Base-by-base conservation (phyloP, 129 eudicot species). In the Silybum marianum region DNA sequence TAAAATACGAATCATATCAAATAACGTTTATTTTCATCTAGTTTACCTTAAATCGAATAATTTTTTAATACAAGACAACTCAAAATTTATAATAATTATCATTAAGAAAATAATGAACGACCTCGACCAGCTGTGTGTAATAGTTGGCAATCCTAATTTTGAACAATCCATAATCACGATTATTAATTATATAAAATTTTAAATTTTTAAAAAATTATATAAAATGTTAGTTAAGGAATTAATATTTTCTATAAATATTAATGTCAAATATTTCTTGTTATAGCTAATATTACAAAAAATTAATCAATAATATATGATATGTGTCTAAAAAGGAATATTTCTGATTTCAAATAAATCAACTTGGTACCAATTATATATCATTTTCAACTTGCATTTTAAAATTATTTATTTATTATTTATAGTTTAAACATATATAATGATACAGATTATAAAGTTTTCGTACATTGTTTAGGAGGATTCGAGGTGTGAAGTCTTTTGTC, bases 381-480 rank as follows among this genome's bases (percentile, higher is more conserved):
- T 16, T 16, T 54, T 54, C 22, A 54, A 54, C 22, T 18, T 54
- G 8, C 9, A 54, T 16, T 54, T n/a, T 18, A 16, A 60, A 3
- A 28, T 28, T 16, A 30, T 71, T n/a, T 18, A 24, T 75, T 6
- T 28, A 3, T 38, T n/a, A 5, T 77, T 63, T 26, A 25, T 11
- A 24, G 22, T 40, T 39, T 63, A 77, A 14, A 67, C 13, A 9
- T 26, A 16, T 26, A 42, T 26, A 40, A 68, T 42, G 18, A 71
- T 54, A 79, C 36, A 54, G 14, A 79, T 32, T 14, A 36, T 71
- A 71, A 32, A 71, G 22, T 54, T 40, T 40, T 18, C 22, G 51
- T 54, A 32, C 25, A 2, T 70, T 13, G 38, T 70, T 30, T 51
- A 80, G 83, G 83, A 80, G 83, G 34, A 54, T 12, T 80, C 78